Evolutionary conservation across 2,329 filamentous ascomycete species (phyloP).

Genomic region (Bipolaris gigantea): DNA sequence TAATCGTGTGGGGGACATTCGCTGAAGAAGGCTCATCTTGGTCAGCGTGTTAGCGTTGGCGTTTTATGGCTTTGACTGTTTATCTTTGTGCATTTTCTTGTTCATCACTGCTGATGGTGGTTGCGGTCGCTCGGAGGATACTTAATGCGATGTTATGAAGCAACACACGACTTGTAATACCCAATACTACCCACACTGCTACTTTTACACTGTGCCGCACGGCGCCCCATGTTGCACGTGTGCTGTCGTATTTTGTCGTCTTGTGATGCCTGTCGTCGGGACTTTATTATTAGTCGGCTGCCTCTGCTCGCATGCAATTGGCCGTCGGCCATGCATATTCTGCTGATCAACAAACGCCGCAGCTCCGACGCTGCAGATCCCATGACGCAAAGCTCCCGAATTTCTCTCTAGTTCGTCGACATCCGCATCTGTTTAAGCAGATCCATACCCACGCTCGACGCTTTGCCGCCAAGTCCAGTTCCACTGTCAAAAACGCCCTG

Average conservation of each 20-base stretch:
- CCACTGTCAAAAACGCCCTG: constrained; percentile 3
- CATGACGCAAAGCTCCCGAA: background rate
- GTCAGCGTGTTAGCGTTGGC: constrained; percentile 35
- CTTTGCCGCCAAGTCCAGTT: background rate
- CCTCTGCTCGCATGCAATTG: constrained; percentile 4
- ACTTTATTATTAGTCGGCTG: background rate
- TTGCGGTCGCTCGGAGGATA: constrained; percentile 22
- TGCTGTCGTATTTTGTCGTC: background rate
- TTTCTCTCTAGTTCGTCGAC: constrained; percentile 12
- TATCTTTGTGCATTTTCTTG: constrained; percentile 26
- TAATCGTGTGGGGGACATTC: constrained; percentile 12
- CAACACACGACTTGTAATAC: constrained; percentile 41
- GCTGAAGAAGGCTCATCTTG: constrained; percentile 17
- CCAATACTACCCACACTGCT: constrained; percentile 27
- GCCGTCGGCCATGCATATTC: constrained; percentile 27
- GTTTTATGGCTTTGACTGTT: constrained; percentile 22
- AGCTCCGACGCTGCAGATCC: background rate
- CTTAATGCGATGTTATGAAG: constrained; percentile 43
- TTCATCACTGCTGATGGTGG: constrained; percentile 18
- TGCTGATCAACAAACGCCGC: constrained; percentile 28
- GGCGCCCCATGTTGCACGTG: background rate
- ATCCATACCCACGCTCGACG: constrained; percentile 12
- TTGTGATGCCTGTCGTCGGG: too few species aligned
- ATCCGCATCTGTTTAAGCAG: constrained; percentile 17
- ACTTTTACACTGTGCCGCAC: background rate